Evolutionary conservation across 2,329 filamentous ascomycete genomes (phyloP).

Genomic region (Cladophialophora bantiana): DNA sequence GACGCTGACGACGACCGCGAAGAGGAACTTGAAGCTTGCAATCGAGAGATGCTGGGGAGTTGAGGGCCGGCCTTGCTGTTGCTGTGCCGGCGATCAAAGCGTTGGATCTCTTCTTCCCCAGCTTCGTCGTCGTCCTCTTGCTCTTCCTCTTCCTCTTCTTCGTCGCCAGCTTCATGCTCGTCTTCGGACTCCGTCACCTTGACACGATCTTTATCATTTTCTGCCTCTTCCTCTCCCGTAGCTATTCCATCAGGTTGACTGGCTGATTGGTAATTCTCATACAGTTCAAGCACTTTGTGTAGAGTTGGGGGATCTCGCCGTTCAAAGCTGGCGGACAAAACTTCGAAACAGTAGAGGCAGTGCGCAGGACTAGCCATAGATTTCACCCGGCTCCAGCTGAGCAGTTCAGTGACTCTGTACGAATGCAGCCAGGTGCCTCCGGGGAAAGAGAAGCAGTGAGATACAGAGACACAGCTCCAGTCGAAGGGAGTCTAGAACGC

Average conservation of each 20-base stretch:
- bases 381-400: not conserved
- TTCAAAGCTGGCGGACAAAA: constrained; percentile 76
- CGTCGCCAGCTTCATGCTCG: constrained; percentile 23
- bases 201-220: constrained; percentile 28
- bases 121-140: constrained; percentile 41
- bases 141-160: constrained; percentile 46
- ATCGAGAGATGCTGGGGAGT: constrained; percentile 42
- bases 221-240: constrained; percentile 19
- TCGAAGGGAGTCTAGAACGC: not conserved
- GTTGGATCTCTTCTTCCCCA: constrained; percentile 28
- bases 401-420: not conserved
- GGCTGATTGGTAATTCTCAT: constrained; percentile 58
- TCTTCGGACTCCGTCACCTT: constrained; percentile 16
- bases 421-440: constrained; percentile 1
- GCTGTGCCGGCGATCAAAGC: constrained; percentile 30
- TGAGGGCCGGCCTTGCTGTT: constrained; percentile 33
- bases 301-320: constrained; percentile 72
- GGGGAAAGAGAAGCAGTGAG: not conserved
- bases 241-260: constrained; percentile 22
- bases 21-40: constrained; percentile 38
- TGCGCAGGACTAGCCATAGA: constrained; percentile 84
- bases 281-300: constrained; percentile 72
- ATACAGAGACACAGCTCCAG: not conserved
- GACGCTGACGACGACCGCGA: constrained; percentile 47
- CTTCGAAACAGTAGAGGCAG: constrained; percentile 93